Base-by-base conservation (phyloP, 208 protist genomes). In the Histomonas meleagridis region DNA sequence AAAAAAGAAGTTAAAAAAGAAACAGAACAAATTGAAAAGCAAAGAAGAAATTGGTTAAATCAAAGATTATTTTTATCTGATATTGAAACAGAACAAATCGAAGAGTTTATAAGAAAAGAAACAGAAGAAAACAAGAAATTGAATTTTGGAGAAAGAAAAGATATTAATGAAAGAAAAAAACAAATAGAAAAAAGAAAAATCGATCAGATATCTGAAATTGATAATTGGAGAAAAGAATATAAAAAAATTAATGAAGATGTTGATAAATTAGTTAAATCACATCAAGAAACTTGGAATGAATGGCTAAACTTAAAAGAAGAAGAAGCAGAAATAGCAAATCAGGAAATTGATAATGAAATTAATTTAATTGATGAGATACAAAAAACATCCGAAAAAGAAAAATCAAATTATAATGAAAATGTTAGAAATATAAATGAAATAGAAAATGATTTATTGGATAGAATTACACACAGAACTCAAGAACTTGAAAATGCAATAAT, bases 61-160 rank as follows among this genome's bases (percentile, higher is more conserved):
- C 26, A 86, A 86, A 23, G 76, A 32, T 16, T 21, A 51, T 32
- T 43, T 26, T 48, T 86, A n/a, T 32, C 18, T 38, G 46, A 43
- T 51, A 86, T 86, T 18, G 76, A 86, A 86, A 26, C 23, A 86
- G 46, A 51, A 3, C 76, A 86, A 49, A 86, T 86, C 46, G 32
- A 43, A 18, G 76, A 86, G 55, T 86, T 86, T 16, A 86, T 40
- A 55, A 23, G 76, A 38, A 43, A 46, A 43, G 76, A 86, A 46
- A 86, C n/a, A 16, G n/a, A 86, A 16, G 46, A 86, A 55, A 38
- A 55, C 32, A 86, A 55, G 76, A 40, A 46, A 86, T 40, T 57
- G 26, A 86, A 86, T 35, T 26, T 86, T n/a, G 38, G 9, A 2
- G 76, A 86, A 38, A 14, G 38, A n/a, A 51, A 28, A 51, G 46